A percentile compares a stretch with the other conserved stretches of the same genome.
phyloP scores from a whole-genome alignment of 2,329 filamentous ascomycete species.

The Claviceps sp. region DNA sequence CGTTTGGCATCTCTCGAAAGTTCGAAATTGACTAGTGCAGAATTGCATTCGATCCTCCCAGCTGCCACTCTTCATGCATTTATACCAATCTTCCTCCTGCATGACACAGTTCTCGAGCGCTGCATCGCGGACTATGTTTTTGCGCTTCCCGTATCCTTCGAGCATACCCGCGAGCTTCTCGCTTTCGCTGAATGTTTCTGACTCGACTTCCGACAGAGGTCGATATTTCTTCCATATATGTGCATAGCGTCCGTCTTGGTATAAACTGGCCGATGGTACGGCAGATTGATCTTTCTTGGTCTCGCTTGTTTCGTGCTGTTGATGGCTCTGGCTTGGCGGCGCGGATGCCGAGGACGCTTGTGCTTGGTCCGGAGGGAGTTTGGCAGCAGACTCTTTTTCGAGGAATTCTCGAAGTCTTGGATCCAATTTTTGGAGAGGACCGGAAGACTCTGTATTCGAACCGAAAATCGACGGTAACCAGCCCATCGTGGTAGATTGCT shows the following conservation, averaged over 20 bases:
- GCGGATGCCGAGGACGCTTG: slow-evolving; percentile 8
- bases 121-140: slow-evolving; percentile 60
- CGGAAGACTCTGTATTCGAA: slow-evolving; percentile 29
- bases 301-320: slow-evolving; percentile 9
- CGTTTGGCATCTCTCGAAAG: slow-evolving; percentile 75
- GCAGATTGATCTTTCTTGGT: slow-evolving; percentile 9
- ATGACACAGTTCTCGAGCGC: slow-evolving; percentile 88
- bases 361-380: slow-evolving; percentile 35
- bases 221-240: slow-evolving; percentile 89
- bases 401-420: slow-evolving; percentile 75
- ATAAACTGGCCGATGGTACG: slow-evolving; percentile 39
- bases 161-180: slow-evolving; percentile 72
- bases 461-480: slow-evolving; percentile 43
- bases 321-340: slow-evolving; percentile 5
- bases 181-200: slow-evolving; percentile 57
- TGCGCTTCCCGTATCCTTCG: slow-evolving; percentile 72
- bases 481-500: slow-evolving; percentile 31
- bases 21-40: slow-evolving; percentile 64
- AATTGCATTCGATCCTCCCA: slow-evolving; percentile 59
- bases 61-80: slow-evolving; percentile 66
- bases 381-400: slow-evolving; percentile 65
- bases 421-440: slow-evolving; percentile 63
- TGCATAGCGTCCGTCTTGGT: slow-evolving; percentile 53
- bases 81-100: slow-evolving; percentile 69
- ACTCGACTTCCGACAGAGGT: slow-evolving; percentile 56